Evolutionary conservation across 108 stramenopile genomes (phyloP), one percentile per base, ranked within the genome.

Genomic region (Aurantiochytrium sp.): DNA sequence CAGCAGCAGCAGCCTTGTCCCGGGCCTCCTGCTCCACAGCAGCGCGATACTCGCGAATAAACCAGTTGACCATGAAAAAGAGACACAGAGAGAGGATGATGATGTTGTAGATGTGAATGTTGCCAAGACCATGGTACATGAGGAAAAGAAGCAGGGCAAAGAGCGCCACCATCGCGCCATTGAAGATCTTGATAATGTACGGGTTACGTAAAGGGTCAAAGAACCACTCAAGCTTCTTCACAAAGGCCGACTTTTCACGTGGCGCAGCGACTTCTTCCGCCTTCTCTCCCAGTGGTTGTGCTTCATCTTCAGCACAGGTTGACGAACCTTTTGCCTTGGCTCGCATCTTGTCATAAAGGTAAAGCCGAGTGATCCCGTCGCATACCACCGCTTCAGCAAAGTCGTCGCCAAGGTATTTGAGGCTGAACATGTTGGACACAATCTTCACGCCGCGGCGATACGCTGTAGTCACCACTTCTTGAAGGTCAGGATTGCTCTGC

Each of bases 71-170:
- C 23, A 28, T 5, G n/a, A 47, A 5, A 12, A 83, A 83, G 28
- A 83, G 73, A 12, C 73, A 47, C 49, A 83, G 12, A 5, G 73
- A 83, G 5, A 83, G 73, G n/a, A 83, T 5, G 23, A 83, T 23
- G 23, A 83, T 83, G 73, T 83, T 83, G n/a, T 83, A 83, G 51
- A 83, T 83, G 73, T 83, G 73, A 83, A 83, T 83, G 73, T 83
- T 83, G 51, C 73, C 73, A 16, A 53, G 51, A 5, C 73, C 73
- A 53, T 47, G 19, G 51, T 83, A 83, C 44, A 53, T 28, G 49
- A 83, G 51, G 51, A 21, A 53, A 18, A 83, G 21, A 0, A 83
- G 51, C 51, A 83, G 51, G 0, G 28, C 21, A 23, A 83, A 47
- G 49, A 83, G 51, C 44, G 51, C 42, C 18, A 83, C n/a, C 73